Base-by-base conservation (phyloP, 2,329 filamentous ascomycete species). In the Achaetomium macrosporum region DNA sequence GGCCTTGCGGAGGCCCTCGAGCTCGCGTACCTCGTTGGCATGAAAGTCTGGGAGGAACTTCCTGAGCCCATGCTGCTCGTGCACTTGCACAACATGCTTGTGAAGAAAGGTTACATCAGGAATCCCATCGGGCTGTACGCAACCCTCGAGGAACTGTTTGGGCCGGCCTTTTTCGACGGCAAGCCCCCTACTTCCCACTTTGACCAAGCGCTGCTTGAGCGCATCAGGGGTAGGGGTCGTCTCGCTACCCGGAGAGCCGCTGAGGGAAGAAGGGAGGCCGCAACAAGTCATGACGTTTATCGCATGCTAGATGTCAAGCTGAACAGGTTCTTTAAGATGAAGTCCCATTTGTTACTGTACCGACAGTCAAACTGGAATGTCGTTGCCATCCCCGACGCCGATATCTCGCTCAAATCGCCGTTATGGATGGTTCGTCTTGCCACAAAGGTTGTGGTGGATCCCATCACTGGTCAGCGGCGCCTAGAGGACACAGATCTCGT, bases 11-110 rank as follows among this genome's bases (percentile, higher is more conserved):
- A 78, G 56, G 71, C 63, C 1, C 65, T 79, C 0, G 69, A 74
- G 31, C 47, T 73, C 16, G 57, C 66, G 0, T 76, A 73, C 53
- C 55, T 58, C 2, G 45, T 63, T 9, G 58, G 61, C 29, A 63
- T 76, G 55, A 3, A 55, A 0, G 8, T 77, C 0, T 74, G 70
- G 69, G 73, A 51, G 25, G n/a, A 42, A 3, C 60, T 73, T 0
- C 66, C 65, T 0, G 74, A 77, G 41, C 64, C 71, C 1, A 60
- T 70, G 0, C 55, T 71, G 19, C 42, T 73, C 4, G 51, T 77
- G 1, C 75, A 78, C 54, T 61, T 78, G 6, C 69, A 78, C 63
- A 75, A 76, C 59, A 73, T 76, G 69, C 67, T 77, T 2, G 66
- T 74, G 0, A 58, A 72, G 42, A 71, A 66, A 42, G 68, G 68